These are phyloP conservation scores for Ensete ventricosum DNA, from an alignment of 176 grass and related monocot genomes.

Conservation along the genomic window DNA sequence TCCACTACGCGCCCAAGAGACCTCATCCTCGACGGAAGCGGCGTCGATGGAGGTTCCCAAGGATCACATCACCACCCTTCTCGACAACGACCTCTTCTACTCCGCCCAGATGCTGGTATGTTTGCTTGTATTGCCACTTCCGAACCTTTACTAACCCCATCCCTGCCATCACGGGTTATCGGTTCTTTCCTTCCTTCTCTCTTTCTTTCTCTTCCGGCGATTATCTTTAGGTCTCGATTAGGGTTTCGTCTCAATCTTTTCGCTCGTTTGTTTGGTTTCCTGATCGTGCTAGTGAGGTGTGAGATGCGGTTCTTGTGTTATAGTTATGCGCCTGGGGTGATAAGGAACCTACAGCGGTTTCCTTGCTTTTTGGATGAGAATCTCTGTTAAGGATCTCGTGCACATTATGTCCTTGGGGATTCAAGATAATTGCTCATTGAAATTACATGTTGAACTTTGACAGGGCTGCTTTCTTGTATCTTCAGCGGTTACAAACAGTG, in stretches of 20 bases:
- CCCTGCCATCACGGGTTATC: no score
- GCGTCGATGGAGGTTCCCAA: slow-evolving; percentile 54
- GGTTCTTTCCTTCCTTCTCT: no score
- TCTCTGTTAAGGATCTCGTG: not conserved
- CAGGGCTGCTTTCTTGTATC: slow-evolving; percentile 88
- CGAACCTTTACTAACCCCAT: no score
- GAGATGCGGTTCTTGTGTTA: no score
- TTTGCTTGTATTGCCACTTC: not conserved
- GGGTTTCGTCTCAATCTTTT: not conserved
- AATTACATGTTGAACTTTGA: slow-evolving; percentile 8
- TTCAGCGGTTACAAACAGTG: slow-evolving; percentile 30
- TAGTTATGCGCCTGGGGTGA: no score
- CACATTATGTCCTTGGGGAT: not conserved
- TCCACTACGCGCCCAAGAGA: not conserved
- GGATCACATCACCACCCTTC: slow-evolving; percentile 76
- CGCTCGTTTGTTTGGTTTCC: no score
- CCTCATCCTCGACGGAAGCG: not conserved
- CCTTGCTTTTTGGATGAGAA: no score
- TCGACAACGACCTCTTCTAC: slow-evolving; percentile 67
- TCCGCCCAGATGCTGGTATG: slow-evolving; percentile 73
- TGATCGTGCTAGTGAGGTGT: no score
- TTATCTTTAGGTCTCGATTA: not conserved
- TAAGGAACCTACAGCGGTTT: no score
- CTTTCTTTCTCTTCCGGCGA: no score
- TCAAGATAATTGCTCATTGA: not conserved